Percentiles rank a stretch among this genome's conserved stretches.
These are phyloP conservation scores for Eimeria zaria DNA, from an alignment of 169 alveolate genomes.

Conservation along the genomic window DNA sequence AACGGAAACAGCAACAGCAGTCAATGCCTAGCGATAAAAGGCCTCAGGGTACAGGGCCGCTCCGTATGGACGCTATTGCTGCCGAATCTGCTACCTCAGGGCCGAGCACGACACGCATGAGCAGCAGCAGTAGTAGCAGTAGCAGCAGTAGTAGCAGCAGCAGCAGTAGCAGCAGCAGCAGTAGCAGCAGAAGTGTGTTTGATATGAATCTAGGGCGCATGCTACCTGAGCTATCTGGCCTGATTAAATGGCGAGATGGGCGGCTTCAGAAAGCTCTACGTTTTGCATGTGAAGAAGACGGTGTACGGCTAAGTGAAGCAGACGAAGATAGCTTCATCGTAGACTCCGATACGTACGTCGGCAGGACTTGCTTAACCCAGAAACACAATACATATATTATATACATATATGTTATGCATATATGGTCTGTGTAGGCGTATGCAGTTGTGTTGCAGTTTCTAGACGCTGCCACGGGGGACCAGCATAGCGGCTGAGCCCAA, in stretches of 20 bases:
- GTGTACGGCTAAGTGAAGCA: conserved; percentile 18
- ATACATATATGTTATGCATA: too few relatives aligned
- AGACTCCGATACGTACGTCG: conserved; percentile 6
- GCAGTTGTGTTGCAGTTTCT: too few relatives aligned
- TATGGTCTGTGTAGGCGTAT: too few relatives aligned
- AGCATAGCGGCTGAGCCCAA: too few relatives aligned
- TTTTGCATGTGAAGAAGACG: conserved; percentile 43
- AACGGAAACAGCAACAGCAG: neutral
- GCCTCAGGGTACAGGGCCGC: neutral
- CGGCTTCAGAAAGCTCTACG: conserved; percentile 21
- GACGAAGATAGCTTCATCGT: conserved; percentile 46
- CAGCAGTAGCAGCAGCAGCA: neutral
- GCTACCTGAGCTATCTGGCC: neutral
- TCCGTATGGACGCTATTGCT: conserved; percentile 11
- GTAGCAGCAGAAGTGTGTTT: neutral
- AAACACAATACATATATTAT: too few relatives aligned
- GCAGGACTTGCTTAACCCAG: neutral
- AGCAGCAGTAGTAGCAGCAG: neutral
- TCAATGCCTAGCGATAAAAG: neutral
- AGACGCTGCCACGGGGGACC: too few relatives aligned
- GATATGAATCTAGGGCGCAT: neutral
- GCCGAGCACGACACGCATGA: neutral
- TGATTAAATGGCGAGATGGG: neutral
- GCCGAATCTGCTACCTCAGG: neutral
- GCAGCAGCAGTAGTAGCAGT: neutral